phyloP scores from a whole-genome alignment of 768 basidiomycete genomes.

The Fomitopsis serialis region DNA sequence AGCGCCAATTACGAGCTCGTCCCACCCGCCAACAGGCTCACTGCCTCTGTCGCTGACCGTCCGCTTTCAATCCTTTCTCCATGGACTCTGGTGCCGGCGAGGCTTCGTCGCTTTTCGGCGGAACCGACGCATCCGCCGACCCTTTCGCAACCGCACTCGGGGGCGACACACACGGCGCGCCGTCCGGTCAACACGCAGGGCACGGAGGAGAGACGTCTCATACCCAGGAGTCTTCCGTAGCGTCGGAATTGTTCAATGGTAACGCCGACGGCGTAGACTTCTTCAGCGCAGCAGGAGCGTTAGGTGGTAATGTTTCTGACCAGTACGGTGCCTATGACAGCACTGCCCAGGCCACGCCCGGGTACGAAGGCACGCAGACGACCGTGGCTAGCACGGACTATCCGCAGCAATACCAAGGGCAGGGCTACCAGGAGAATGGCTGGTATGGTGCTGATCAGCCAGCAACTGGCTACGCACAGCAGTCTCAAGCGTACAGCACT shows the following conservation, averaged over 20 bases:
- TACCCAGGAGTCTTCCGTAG: conserved; percentile 7
- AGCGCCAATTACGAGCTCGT: conserved; percentile 30
- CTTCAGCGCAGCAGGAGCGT: neutral
- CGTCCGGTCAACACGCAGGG: neutral
- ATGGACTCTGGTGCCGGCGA: conserved; percentile 65
- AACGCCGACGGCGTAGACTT: conserved; percentile 6
- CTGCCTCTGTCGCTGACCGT: neutral
- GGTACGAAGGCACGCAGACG: neutral
- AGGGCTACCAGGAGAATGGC: neutral
- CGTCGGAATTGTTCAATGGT: conserved; percentile 20
- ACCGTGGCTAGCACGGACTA: neutral
- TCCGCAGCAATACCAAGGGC: neutral
- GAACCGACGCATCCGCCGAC: conserved; percentile 46
- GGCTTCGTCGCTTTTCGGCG: conserved; percentile 77
- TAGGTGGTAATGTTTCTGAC: no score
- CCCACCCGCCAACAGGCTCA: neutral
- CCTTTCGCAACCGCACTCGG: conserved; percentile 28
- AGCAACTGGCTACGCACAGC: neutral
- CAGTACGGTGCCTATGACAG: neutral
- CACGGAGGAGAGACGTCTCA: conserved; percentile 9
- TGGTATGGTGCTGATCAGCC: neutral
- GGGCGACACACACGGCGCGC: conserved; percentile 10
- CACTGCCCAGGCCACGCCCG: neutral
- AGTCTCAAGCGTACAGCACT: neutral
- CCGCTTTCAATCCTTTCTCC: conserved; percentile 2